Evolutionary conservation across 177 flowering plant genomes (phyloP).

Genomic region (Vitis hybrid): DNA sequence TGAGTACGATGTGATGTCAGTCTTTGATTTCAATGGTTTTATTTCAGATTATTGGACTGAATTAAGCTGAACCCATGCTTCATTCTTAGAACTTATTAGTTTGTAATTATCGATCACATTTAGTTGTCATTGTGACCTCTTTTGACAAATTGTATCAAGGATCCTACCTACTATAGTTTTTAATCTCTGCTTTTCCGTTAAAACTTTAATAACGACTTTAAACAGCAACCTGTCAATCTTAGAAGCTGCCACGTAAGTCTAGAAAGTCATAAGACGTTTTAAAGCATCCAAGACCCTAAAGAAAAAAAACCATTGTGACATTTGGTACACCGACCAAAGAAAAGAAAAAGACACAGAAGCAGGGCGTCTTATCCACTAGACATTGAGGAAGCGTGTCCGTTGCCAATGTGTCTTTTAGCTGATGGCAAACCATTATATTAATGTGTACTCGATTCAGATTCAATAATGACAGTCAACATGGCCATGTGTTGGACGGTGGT

Average conservation of each 20-base stretch:
- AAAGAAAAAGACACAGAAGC: background rate
- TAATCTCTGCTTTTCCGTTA: background rate
- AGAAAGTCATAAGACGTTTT: background rate
- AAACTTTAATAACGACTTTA: background rate
- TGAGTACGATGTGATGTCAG: background rate
- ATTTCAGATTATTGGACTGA: no score
- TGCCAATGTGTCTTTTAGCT: no score
- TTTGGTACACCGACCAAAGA: background rate
- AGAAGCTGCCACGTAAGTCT: background rate
- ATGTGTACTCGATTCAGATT: background rate
- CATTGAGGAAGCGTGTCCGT: no score
- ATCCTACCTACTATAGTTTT: background rate
- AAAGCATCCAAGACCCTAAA: no score
- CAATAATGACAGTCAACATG: background rate
- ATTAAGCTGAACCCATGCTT: no score
- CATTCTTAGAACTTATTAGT: no score
- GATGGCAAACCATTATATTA: no score
- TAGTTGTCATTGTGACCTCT: no score
- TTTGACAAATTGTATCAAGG: no score
- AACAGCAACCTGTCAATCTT: background rate
- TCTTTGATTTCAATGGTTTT: no score
- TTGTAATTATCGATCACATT: no score
- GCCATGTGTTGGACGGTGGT: conserved; percentile 14
- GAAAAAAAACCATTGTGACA: background rate
- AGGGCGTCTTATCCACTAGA: no score